A percentile compares a stretch with the other conserved stretches of the same genome.
phyloP scores from a whole-genome alignment of 2,329 filamentous ascomycete genomes.

The Thielaviopsis cerberus region DNA sequence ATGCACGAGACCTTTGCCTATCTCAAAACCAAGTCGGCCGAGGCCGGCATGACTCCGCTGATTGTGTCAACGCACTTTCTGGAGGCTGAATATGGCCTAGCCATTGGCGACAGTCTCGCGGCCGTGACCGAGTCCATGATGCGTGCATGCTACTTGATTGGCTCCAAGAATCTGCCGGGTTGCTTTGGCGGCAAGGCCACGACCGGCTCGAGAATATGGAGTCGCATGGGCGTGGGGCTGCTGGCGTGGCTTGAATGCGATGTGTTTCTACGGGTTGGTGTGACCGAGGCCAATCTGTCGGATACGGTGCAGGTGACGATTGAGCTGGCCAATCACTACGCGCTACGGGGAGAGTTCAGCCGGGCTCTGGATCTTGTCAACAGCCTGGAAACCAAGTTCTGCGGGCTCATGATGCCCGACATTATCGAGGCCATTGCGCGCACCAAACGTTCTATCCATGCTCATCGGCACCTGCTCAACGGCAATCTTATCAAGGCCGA shows the following conservation, averaged over 20 bases:
- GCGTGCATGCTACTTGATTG: conserved; percentile 10
- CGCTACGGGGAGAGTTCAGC: neutral
- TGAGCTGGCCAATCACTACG: conserved; percentile 32
- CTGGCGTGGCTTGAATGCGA: conserved; percentile 41
- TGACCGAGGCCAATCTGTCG: conserved; percentile 34
- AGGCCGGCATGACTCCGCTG: conserved; percentile 68
- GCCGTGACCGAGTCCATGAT: conserved; percentile 17
- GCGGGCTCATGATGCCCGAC: neutral
- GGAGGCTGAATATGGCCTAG: conserved; percentile 64
- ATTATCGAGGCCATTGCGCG: neutral
- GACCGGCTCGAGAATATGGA: conserved; percentile 30
- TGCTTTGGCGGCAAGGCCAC: neutral
- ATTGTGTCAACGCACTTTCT: conserved; percentile 69
- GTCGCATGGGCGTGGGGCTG: conserved; percentile 41
- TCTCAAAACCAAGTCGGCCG: conserved; percentile 68
- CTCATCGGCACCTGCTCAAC: conserved; percentile 18
- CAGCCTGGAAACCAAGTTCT: neutral
- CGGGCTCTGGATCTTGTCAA: neutral
- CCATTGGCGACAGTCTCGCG: conserved; percentile 52
- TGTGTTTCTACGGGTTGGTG: conserved; percentile 50
- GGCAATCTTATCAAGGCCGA: conserved; percentile 52
- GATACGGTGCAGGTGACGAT: conserved; percentile 53
- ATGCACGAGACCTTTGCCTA: conserved; percentile 70
- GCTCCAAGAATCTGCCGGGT: neutral
- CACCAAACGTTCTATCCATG: neutral